Evolutionary conservation across 306 rosid genomes (phyloP).

Genomic region (Mucuna pruriens): DNA sequence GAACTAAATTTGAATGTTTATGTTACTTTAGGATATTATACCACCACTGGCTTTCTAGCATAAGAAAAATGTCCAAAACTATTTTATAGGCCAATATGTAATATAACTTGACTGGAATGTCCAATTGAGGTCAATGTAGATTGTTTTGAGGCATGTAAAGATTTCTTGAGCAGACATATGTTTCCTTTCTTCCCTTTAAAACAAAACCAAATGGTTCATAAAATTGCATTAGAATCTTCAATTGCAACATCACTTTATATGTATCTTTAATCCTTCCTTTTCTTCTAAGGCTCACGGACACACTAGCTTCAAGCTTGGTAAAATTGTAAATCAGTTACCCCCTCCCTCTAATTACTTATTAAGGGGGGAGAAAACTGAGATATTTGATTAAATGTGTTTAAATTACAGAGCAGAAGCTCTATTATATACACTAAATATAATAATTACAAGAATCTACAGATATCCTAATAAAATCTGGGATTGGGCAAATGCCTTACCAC

Average conservation of each 20-base stretch:
- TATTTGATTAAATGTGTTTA: not conserved
- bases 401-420: not conserved
- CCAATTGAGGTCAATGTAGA: too few relatives aligned
- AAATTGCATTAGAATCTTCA: not conserved
- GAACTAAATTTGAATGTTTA: too few relatives aligned
- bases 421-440: not conserved
- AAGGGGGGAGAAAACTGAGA: not conserved
- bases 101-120: too few relatives aligned
- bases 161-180: not conserved
- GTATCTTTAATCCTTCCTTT: not conserved
- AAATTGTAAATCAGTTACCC: not conserved
- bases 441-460: not conserved
- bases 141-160: not conserved
- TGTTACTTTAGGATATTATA: too few relatives aligned
- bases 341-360: not conserved
- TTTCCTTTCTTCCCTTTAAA: not conserved
- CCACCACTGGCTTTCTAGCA: too few relatives aligned
- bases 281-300: not conserved
- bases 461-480: slow-evolving; percentile 17
- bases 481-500: slow-evolving; percentile 70
- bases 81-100: too few relatives aligned
- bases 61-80: too few relatives aligned
- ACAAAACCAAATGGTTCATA: not conserved
- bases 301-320: not conserved
- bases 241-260: not conserved